Conservation (phyloP, 2,329 filamentous ascomycete genomes). For the Pseudogymnoascus sp. region DNA sequence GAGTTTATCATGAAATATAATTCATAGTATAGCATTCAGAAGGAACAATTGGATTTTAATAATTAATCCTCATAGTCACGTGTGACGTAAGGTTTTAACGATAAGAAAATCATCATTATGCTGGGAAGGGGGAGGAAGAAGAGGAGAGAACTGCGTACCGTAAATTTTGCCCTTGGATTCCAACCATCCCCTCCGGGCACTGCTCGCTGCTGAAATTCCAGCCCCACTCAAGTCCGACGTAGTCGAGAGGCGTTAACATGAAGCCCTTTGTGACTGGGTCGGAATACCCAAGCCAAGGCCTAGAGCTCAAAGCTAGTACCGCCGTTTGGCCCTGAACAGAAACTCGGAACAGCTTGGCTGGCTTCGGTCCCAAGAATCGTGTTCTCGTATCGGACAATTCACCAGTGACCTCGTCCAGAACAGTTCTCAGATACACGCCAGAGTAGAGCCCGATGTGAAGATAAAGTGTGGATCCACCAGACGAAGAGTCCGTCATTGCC, state of each 20-base stretch:
- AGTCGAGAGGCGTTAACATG: conserved; percentile 86
- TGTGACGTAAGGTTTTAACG: conserved; percentile 31
- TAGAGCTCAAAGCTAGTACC: conserved; percentile 82
- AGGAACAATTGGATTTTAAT: conserved; percentile 90
- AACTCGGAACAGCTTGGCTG: conserved; percentile 87
- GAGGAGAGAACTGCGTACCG: conserved; percentile 53
- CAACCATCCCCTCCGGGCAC: conserved; percentile 88
- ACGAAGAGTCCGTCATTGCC: conserved; percentile 89
- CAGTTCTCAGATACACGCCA: conserved; percentile 90
- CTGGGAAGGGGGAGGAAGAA: conserved; percentile 15
- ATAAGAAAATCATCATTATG: conserved; percentile 39
- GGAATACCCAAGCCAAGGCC: conserved; percentile 93
- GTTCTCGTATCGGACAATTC: conserved; percentile 92
- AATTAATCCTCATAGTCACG: conserved; percentile 45
- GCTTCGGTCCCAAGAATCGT: conserved; percentile 86
- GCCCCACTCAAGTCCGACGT: conserved; percentile 81
- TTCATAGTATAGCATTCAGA: conserved; percentile 54
- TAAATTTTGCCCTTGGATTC: conserved; percentile 81
- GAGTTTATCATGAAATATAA: conserved; percentile 17
- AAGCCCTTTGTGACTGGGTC: conserved; percentile 82
- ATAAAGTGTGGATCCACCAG: conserved; percentile 81
- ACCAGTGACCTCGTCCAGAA: conserved; percentile 90
- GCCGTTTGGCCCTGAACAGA: conserved; percentile 77
- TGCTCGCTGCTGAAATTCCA: conserved; percentile 97
- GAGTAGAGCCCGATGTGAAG: conserved; percentile 94